Evolutionary conservation across 345 rosid species (phyloP), one percentile per base, ranked within the genome.

Genomic region (Eutrema heterophyllum): DNA sequence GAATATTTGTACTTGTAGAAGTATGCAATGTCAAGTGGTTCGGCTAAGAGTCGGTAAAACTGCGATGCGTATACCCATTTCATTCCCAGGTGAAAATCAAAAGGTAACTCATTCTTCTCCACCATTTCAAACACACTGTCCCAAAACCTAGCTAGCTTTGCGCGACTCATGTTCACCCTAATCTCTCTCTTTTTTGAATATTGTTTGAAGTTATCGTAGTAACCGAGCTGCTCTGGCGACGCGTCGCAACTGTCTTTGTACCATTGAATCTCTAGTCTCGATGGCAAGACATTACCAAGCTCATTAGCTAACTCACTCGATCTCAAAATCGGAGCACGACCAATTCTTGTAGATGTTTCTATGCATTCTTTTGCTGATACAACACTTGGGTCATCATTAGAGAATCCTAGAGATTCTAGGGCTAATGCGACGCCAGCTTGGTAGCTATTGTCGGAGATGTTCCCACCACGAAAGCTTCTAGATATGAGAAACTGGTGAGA

Each of bases 21-120:
- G 13, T 70, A 68, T 0, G 97, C 93, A 2, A 95, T 90, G 67
- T 95, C 99, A 30, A 92, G 68, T 56, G 92, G 97, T 75, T 95
- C 90, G 1, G 84, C 84, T 5, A 89, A 85, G 32, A 95, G 93
- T 77, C 74, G 83, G 7, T 95, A 95, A 70, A 69, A 85, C 11
- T 86, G 87, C 1, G 96, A 76, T n/a, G 83, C 80, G 30, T 87
- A 72, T 1, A 88, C 82, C 96, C 97, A 95, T 67, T 92, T 90
- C 1, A 4, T 70, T 27, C 84, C 68, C 10, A 38, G 38, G 53
- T 78, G 81, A 53, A 92, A 88, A 79, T 95, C 91, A 41, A 64
- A 83, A 35, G 97, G 97, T 9, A 92, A 86, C 48, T 81, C 70
- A 55, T 90, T 88, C 48, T 55, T 89, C 49, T 87, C 92, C 35